Evolutionary conservation across 192 early-diverging fungal species (phyloP), one percentile per base, ranked within the genome.

Genomic region (Coemansia sp.): DNA sequence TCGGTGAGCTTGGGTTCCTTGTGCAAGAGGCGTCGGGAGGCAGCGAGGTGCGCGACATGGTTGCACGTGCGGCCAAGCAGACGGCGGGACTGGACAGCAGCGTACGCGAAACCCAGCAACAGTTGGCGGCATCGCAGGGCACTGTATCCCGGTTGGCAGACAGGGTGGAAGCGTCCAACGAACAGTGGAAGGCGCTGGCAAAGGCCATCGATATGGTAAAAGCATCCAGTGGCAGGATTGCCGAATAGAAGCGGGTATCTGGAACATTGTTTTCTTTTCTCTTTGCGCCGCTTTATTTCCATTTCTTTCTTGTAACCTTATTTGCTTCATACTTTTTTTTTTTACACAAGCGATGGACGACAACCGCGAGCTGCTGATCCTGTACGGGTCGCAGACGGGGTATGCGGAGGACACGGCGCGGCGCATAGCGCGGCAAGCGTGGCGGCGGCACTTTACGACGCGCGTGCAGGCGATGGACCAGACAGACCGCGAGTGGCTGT

Each of bases 331-430:
- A n/a, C n/a, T n/a, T n/a, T n/a, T n/a, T n/a, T n/a, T n/a, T n/a
- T n/a, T n/a, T n/a, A n/a, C n/a, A n/a, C n/a, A n/a, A 30, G 30
- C 30, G 30, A 30, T 30, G 30, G 30, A 30, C 30, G 30, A 30
- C 30, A 30, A 30, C 30, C 30, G 30, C 30, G 30, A 30, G 26
- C 49, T 96, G 20, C 73, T 94, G 16, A 87, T 99, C 51, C 86
- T 97, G 21, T 99, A 93, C 71, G 97, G 91, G 6, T 92, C 91
- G 41, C 92, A 99, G 76, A 99, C 95, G 5, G 97, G 97, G 23
- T 94, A 89, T 62, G 92, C 94, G 12, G 88, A 94, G 67, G 97
- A 99, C 78, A 89, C 91, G 5, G 93, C 95, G 23, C 91, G 93
- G 46, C 88, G 89, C 6, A 89, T 97, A 20, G 85, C 77, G 2